Conservation (phyloP, 768 basidiomycete genomes). For the Lentinula detonsa region DNA sequence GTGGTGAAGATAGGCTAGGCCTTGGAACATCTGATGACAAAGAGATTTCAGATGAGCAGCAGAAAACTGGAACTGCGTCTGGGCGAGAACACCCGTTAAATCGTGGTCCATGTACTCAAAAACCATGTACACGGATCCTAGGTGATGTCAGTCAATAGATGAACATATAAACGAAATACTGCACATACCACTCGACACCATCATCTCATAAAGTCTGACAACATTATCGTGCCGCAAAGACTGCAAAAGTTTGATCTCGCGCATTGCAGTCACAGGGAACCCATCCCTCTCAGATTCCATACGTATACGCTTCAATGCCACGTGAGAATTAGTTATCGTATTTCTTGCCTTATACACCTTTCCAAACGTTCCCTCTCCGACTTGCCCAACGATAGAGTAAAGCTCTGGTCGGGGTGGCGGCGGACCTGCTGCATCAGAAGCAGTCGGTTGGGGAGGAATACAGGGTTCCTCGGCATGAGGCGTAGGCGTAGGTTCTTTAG, state of each 20-base stretch:
- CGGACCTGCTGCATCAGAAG: not conserved
- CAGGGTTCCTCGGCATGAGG: not conserved
- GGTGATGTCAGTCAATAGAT: conserved; percentile 3
- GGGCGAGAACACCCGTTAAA: conserved; percentile 88
- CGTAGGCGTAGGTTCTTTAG: not conserved
- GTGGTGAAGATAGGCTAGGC: conserved; percentile 91
- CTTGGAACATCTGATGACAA: conserved; percentile 91
- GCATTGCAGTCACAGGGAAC: conserved; percentile 98
- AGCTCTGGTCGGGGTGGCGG: conserved; percentile 37
- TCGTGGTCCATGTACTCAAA: conserved; percentile 99
- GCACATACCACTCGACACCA: conserved; percentile 87
- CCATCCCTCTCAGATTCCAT: conserved; percentile 98
- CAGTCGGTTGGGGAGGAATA: not conserved
- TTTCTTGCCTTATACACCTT: conserved; percentile 38
- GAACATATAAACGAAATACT: not conserved
- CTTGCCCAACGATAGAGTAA: conserved; percentile 86
- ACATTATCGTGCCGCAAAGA: conserved; percentile 87
- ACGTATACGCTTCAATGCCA: conserved; percentile 93
- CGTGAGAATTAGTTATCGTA: conserved; percentile 63
- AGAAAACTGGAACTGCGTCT: conserved; percentile 80
- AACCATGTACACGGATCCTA: conserved; percentile 97
- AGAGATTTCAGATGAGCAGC: conserved; percentile 92
- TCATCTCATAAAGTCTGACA: conserved; percentile 91
- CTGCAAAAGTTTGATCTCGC: conserved; percentile 97
- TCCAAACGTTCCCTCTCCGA: conserved; percentile 92